Evolutionary conservation across 2,329 filamentous ascomycete genomes (phyloP), one percentile per base, ranked within the genome.

Genomic region (Daldinia eschscholtzii): DNA sequence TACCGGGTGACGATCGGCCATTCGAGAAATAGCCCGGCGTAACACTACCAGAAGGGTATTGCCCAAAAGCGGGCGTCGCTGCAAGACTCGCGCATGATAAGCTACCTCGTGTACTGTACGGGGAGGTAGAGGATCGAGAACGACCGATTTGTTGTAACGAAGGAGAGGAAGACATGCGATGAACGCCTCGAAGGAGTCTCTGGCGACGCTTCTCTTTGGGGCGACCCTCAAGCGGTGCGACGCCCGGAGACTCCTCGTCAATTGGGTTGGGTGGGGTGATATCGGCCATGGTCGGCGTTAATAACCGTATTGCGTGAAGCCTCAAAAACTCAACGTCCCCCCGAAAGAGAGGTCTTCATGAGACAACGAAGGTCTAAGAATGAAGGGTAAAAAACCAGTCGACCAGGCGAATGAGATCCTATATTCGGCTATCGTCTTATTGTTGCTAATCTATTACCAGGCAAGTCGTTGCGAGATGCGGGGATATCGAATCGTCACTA

Each of bases 141-240:
- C 91, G 88, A 63, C 89, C 86, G 61, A 89, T 80, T 65, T 87
- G 87, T 44, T 87, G 84, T 57, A 97, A 82, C 15, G 92, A 92
- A 0, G 92, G 90, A 6, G 91, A 93, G 0, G 93, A 97, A 10
- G 92, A 91, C 76, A 97, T 95, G 65, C 93, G 90, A 70, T 95
- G 91, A 56, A 97, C 85, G 35, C 90, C 89, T 70, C 90, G 89
- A 18, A 97, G 83, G 37, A 97, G 80, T 66, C 90, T 88, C 74
- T 90, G 88, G 53, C 92, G 88, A 60, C 89, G 87, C 78, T 90
- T 93, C 64, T 87, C 83, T 80, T 91, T 93, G 28, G 83, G 83
- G 2, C 80, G 81, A 42, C 67, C 71, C 39, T 79, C 79, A 12
- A 72, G 63, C 18, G 72, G 70, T 28, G 71, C 61, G 35, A 39